Evolutionary conservation across 495 filamentous ascomycete genomes (phyloP).

Genomic region (Hypoxylon crocopeplum): DNA sequence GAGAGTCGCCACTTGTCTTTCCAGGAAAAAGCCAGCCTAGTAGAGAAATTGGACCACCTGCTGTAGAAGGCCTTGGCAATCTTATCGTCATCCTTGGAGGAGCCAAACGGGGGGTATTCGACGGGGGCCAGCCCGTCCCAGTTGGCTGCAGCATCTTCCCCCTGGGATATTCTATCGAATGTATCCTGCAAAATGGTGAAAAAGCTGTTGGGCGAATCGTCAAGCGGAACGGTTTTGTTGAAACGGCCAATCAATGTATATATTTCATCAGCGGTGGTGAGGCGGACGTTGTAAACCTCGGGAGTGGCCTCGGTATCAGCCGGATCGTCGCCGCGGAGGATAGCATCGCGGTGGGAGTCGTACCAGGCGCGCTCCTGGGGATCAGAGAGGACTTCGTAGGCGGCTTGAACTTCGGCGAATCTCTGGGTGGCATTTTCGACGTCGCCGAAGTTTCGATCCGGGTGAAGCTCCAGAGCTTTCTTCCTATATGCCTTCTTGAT

Average conservation of each 20-base stretch:
- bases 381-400: conserved; percentile 94
- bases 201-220: conserved; percentile 79
- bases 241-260: conserved; percentile 76
- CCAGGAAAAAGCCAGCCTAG: conserved; percentile 87
- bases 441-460: conserved; percentile 91
- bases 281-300: conserved; percentile 67
- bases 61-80: conserved; percentile 83
- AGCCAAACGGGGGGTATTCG: conserved; percentile 83
- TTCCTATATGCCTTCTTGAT: conserved; percentile 92
- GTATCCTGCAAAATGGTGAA: conserved; percentile 75
- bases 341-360: conserved; percentile 87
- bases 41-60: conserved; percentile 81
- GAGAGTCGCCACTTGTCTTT: conserved; percentile 79
- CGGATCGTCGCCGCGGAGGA: conserved; percentile 69
- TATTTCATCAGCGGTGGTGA: conserved; percentile 82
- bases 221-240: conserved; percentile 75
- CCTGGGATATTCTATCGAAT: conserved; percentile 81
- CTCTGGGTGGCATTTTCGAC: conserved; percentile 79
- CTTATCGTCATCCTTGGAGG: conserved; percentile 66
- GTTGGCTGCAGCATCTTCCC: conserved; percentile 76
- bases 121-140: conserved; percentile 62
- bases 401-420: conserved; percentile 91
- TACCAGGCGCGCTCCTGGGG: conserved; percentile 97
- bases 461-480: conserved; percentile 92
- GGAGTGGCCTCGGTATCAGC: conserved; percentile 46